Evolutionary conservation across 805 yeast species (phyloP), one percentile per base, ranked within the genome.

Genomic region (Candida stauntonica): DNA sequence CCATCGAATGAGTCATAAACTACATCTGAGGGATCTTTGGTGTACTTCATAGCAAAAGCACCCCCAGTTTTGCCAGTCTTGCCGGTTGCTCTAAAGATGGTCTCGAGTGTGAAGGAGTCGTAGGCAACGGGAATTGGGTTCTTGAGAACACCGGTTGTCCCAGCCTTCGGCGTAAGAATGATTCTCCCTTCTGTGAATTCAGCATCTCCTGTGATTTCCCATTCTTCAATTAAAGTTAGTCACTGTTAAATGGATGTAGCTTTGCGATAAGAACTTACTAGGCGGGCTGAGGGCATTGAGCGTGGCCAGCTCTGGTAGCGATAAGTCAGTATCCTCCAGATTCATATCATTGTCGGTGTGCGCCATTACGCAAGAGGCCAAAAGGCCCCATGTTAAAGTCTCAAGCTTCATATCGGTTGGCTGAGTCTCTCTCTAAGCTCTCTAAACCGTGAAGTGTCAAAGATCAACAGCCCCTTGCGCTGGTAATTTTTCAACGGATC

Each of bases 1-100:
- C 94, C 94, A 48, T 77, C 80, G 49, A 65, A 84, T 11, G 55
- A 53, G 0, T 86, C 86, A 75, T 75, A 51, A 61, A 78, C 39
- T 66, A 60, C 40, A 13, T 63, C 63, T 40, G 64, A 66, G 8
- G 36, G 5, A 4, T 46, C 44, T 9, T 48, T 36, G 12, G 57
- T 52, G 26, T 66, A 44, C 28, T 41, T 39, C 33, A 82, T 59
- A 1, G 83, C 64, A 17, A 80, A 51, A 0, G 86, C 86, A 50
- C 83, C 77, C 12, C 62, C 64, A 1, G 76, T 69, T 30, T 56
- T 50, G 0, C 79, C 81, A 24, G 46, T 45, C 7, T 64, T 62
- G 6, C 84, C 84, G 7, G 73, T 56, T 33, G 85, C 75, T 58
- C 93, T 71, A 47, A 82, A 70, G 3, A 81, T 73, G 32, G 75